Evolutionary conservation across 2,329 filamentous ascomycete genomes (phyloP), one percentile per base, ranked within the genome.

Genomic region (Aotearoamyces nothofagi): DNA sequence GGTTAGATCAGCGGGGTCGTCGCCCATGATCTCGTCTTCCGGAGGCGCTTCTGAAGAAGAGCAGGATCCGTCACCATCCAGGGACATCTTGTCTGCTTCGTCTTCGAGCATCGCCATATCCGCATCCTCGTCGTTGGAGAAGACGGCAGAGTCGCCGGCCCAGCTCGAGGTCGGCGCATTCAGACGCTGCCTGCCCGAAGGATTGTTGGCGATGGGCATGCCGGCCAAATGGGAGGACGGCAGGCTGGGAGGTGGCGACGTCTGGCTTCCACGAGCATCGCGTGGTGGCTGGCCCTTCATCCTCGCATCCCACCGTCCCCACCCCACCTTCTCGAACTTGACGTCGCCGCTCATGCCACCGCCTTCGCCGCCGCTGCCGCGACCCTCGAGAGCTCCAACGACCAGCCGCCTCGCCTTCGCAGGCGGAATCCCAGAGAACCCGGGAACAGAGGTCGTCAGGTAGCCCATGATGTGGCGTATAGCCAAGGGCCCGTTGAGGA

Each of bases 401-500:
- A 96, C 84, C 34, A 96, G 60, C 52, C 87, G 72, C 44, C 90
- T 72, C 24, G 90, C 86, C 61, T 93, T 93, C 34, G 81, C 78
- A 31, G 83, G 82, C 15, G 83, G 78, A 31, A 94, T 90, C 30
- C 76, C 72, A 22, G 82, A 82, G 51, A 93, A 96, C 36, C 87
- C 90, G 15, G 90, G 87, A 8, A 98, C 82, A 9, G 81, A 82
- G 27, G 86, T 86, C 20, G 84, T 93, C 46, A 98, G 65, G 55
- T 92, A 87, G 39, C 82, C 82, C 70, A 92, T 93, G 50, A 98
- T 78, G 56, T 94, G 80, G 44, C 87, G 80, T 53, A 98, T 94
- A 29, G 90, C 84, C 53, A 93, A 59, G 27, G 90, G 86, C 14
- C 87, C 90, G 49, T 94, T 79, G 49, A 76, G 74, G 37, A 94